These are phyloP conservation scores for Maudiozyma barnettii DNA, from an alignment of 805 yeast species.

Conservation along the genomic window DNA sequence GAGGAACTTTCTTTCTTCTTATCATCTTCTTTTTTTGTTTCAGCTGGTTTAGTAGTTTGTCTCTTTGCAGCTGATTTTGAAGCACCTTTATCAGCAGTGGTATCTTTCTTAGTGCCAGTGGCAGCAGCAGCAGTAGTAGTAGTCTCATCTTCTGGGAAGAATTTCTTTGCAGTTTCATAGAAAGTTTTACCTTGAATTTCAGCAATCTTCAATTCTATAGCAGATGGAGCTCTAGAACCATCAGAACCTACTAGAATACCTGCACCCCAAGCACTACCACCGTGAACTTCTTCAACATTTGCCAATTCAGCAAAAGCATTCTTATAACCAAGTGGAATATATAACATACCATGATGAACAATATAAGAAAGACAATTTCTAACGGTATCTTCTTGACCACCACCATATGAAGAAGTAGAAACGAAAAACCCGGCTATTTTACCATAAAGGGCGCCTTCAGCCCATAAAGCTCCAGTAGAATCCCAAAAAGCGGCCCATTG, in stretches of 20 bases:
- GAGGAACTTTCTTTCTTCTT: constrained; percentile 17
- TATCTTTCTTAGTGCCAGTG: not conserved
- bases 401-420: constrained; percentile 63
- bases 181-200: constrained; percentile 60
- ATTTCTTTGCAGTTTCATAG: constrained; percentile 34
- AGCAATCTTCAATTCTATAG: constrained; percentile 58
- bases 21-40: constrained; percentile 10
- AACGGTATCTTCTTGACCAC: constrained; percentile 76
- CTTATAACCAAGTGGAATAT: constrained; percentile 69
- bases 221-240: constrained; percentile 63
- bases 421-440: constrained; percentile 71
- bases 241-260: constrained; percentile 71
- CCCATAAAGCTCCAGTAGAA: constrained; percentile 75
- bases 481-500: constrained; percentile 76
- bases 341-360: constrained; percentile 71
- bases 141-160: constrained; percentile 1
- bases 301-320: constrained; percentile 47
- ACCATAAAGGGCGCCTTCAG: constrained; percentile 56
- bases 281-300: constrained; percentile 59
- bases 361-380: constrained; percentile 50
- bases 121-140: not conserved
- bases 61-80: constrained; percentile 4
- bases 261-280: constrained; percentile 86
- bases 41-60: constrained; percentile 33
- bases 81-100: not conserved